These are phyloP conservation scores for Marasmius oreades DNA, from an alignment of 1,284 basidiomycete species.

Conservation along the genomic window DNA sequence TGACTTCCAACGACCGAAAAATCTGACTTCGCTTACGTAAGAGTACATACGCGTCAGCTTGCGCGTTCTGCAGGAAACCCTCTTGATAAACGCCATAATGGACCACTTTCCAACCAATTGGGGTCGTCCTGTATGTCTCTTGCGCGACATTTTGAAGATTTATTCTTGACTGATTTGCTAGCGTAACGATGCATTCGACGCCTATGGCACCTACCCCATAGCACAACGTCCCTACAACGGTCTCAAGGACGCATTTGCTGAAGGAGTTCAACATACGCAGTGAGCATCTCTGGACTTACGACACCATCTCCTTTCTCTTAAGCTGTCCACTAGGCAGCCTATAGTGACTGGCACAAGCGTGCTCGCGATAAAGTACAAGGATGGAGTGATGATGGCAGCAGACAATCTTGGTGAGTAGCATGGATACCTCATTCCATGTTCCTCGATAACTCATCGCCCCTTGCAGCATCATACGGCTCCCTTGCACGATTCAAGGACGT, in stretches of 20 bases:
- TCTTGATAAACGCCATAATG: slow-evolving; percentile 38
- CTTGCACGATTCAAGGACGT: slow-evolving; percentile 97
- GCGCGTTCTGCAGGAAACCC: slow-evolving; percentile 1
- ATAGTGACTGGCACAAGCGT: slow-evolving; percentile 97
- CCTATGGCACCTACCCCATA: slow-evolving; percentile 72
- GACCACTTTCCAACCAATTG: slow-evolving; percentile 80
- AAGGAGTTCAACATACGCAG: slow-evolving; percentile 75
- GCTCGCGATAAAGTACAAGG: slow-evolving; percentile 91
- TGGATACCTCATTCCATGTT: not conserved
- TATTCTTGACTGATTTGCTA: slow-evolving; percentile 23
- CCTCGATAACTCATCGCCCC: not conserved
- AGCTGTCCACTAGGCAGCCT: slow-evolving; percentile 64
- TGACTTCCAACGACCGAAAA: no score
- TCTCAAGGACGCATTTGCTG: slow-evolving; percentile 54
- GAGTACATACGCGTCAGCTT: slow-evolving; percentile 6
- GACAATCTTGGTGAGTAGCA: slow-evolving; percentile 82
- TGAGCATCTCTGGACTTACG: slow-evolving; percentile 32
- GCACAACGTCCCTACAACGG: slow-evolving; percentile 52
- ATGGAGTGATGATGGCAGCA: slow-evolving; percentile 98
- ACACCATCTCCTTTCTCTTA: slow-evolving; percentile 1
- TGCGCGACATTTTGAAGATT: not conserved
- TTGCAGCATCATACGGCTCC: slow-evolving; percentile 91
- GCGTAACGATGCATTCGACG: slow-evolving; percentile 72
- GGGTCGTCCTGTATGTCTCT: slow-evolving; percentile 64
- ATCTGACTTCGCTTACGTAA: slow-evolving; percentile 2